These are phyloP conservation scores for Ceratocystis smalleyi DNA, from an alignment of 2,329 filamentous ascomycete genomes.

Conservation along the genomic window DNA sequence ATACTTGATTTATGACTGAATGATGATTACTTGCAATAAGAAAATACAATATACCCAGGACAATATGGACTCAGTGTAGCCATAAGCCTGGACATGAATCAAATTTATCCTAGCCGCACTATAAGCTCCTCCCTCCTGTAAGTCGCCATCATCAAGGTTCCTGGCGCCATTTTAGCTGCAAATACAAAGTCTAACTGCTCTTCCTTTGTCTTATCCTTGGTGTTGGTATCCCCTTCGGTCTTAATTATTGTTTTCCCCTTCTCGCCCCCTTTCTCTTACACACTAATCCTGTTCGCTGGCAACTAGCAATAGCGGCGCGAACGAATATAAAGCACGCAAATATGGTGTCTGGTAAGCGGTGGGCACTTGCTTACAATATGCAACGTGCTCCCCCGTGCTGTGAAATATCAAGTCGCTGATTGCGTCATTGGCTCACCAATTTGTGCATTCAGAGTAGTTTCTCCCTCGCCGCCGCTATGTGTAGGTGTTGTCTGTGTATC, in stretches of 20 bases:
- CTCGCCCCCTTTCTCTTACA: not conserved
- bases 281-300: not conserved
- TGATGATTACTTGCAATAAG: not conserved
- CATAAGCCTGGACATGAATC: too few relatives aligned
- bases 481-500: not conserved
- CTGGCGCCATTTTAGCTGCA: slow-evolving; percentile 1
- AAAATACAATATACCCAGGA: not conserved
- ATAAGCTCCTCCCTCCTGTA: not conserved
- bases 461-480: not conserved
- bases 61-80: not conserved
- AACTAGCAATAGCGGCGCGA: not conserved
- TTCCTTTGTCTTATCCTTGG: not conserved
- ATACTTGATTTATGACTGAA: not conserved
- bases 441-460: not conserved
- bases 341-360: not conserved
- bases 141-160: not conserved
- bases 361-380: not conserved
- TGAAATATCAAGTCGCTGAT: not conserved
- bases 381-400: not conserved
- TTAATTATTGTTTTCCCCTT: not conserved
- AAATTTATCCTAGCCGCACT: too few relatives aligned
- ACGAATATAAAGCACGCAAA: not conserved
- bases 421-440: not conserved
- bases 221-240: not conserved
- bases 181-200: not conserved